Evolutionary conservation across 805 yeast species (phyloP), one percentile per base, ranked within the genome.

Genomic region (Yarrowia keelungensis): DNA sequence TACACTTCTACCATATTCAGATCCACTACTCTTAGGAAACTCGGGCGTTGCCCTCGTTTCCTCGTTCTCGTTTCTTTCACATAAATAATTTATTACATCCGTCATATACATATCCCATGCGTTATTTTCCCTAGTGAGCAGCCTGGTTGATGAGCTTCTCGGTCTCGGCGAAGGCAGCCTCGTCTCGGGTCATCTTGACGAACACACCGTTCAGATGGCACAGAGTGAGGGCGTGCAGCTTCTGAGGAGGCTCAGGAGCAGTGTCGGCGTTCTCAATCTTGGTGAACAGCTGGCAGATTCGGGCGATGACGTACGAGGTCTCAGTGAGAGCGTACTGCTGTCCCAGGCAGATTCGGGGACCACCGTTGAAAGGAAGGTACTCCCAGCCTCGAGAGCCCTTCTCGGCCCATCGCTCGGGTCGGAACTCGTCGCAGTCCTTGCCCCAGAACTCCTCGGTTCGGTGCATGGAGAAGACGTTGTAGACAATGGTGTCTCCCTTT

Each of bases 261-360:
- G n/a, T 8, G 22, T 59, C 65, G 12, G 41, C 42, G 65, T 59
- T 59, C 65, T 59, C 65, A 19, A 59, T 45, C 14, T 32, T 59
- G 36, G 50, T 45, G 42, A 59, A 59, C 35, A 59, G 51, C 51
- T 79, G 81, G 53, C 75, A 69, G 65, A 82, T 73, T 70, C 85
- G 77, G 16, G 77, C 79, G 56, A 81, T 71, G n/a, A 80, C 77
- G 74, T 82, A 84, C n/a, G 83, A 77, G 8, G 85, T 83, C 75
- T 84, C 86, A 14, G 86, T 83, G 35, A 84, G 79, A 8, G 87
- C 87, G 75, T 83, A 83, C 75, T 84, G 86, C 76, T 84, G 86
- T 43, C 87, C 87, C 67, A 84, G 76, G 73, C 87, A 84, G 69
- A 84, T 83, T 70, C 87, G 75, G 22, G 87, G 86, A 8, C 87